Conservation (phyloP, 371 early-diverging fungal genomes). For the Mucor lusitanicus region DNA sequence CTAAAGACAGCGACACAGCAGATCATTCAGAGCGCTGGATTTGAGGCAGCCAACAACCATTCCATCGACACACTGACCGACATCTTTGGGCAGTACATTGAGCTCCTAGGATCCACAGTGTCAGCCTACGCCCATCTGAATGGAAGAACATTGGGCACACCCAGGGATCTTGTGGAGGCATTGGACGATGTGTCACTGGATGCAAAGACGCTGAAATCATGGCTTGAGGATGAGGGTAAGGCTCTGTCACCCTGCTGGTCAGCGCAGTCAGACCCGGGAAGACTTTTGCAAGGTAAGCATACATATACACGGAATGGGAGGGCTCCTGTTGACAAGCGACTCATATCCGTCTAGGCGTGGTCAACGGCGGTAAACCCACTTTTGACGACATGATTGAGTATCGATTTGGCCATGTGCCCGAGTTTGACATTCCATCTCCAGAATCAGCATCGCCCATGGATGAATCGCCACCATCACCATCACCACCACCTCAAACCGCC, state of each 20-base stretch:
- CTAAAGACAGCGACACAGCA: constrained; percentile 46
- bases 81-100: constrained; percentile 44
- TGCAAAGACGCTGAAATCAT: constrained; percentile 26
- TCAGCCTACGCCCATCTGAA: constrained; percentile 45
- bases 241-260: constrained; percentile 45
- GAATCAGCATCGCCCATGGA: background rate
- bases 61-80: constrained; percentile 47
- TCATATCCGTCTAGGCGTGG: constrained; percentile 3
- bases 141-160: constrained; percentile 39
- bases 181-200: constrained; percentile 35
- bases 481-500: background rate
- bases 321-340: too few species aligned
- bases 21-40: constrained; percentile 51
- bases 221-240: constrained; percentile 51
- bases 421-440: constrained; percentile 12
- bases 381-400: constrained; percentile 24
- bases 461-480: background rate
- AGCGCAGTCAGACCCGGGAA: constrained; percentile 50
- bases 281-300: constrained; percentile 45
- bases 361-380: constrained; percentile 17
- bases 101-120: constrained; percentile 40
- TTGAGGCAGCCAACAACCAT: constrained; percentile 41
- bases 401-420: constrained; percentile 13
- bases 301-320: too few species aligned
- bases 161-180: constrained; percentile 38